A percentile compares a stretch with the other conserved stretches of the same genome.
phyloP scores from a whole-genome alignment of 2,329 filamentous ascomycete species.

The Aspergillus arachidicola region DNA sequence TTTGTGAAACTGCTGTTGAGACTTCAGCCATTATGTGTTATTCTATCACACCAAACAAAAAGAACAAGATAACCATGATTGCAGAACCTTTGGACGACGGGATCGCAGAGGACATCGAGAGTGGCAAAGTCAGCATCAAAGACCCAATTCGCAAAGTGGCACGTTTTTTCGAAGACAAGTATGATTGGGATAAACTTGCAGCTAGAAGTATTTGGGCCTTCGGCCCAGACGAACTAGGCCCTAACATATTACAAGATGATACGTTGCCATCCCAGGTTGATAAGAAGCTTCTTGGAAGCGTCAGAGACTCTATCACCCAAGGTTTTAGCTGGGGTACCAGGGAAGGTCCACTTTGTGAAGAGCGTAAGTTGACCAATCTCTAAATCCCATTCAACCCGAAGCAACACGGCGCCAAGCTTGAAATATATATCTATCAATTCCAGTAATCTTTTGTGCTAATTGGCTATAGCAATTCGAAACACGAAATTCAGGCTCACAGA shows the following conservation, averaged over 20 bases:
- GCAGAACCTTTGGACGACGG: constrained; percentile 94
- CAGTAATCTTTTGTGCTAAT: constrained; percentile 23
- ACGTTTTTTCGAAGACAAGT: constrained; percentile 95
- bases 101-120: constrained; percentile 92
- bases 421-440: constrained; percentile 2
- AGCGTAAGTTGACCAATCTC: constrained; percentile 65
- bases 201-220: constrained; percentile 98
- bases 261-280: constrained; percentile 93
- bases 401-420: neutral
- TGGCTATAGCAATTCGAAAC: constrained; percentile 79
- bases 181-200: constrained; percentile 94
- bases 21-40: constrained; percentile 98
- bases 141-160: constrained; percentile 91
- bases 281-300: constrained; percentile 82
- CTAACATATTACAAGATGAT: constrained; percentile 96
- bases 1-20: constrained; percentile 97
- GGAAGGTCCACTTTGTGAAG: constrained; percentile 95
- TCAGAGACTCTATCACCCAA: constrained; percentile 90
- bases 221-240: constrained; percentile 89
- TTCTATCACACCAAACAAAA: constrained; percentile 96
- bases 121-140: constrained; percentile 84
- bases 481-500: constrained; percentile 97
- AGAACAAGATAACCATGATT: constrained; percentile 99
- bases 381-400: neutral
- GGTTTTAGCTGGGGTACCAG: constrained; percentile 96